Evolutionary conservation across 805 yeast species (phyloP), one percentile per base, ranked within the genome.

Genomic region (Ogataea thermomethanolica): DNA sequence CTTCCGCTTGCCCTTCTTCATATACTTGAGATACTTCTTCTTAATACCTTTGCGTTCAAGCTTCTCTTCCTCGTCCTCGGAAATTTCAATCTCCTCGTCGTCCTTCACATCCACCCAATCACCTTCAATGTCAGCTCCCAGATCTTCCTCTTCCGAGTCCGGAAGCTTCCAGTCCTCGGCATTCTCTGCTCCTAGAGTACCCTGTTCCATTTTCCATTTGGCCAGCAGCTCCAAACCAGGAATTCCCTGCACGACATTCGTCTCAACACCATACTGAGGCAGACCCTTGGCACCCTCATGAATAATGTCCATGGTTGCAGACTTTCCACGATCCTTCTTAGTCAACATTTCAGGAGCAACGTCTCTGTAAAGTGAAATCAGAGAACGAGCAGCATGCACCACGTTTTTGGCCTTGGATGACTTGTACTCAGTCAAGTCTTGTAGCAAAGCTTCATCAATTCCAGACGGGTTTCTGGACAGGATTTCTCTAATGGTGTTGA

Each of bases 301-400:
- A 51, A 82, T 84, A 44, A 91, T 48, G 43, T 78, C 93, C 78
- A 90, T 83, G 12, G 95, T 73, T 7, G 96, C 98, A 17, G 72
- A 68, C 66, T 93, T 91, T 59, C 99, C 99, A 61, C 99, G 77
- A 60, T 93, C 98, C 58, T 88, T 89, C 53, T 81, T 74, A 39
- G 76, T 73, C 54, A 93, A 74, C 97, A 93, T 86, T 49, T 91
- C 95, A 5, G 99, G 99, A 2, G 96, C 97, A 41, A 90, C 82
- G 47, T 90, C 97, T 64, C 99, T 77, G 65, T 86, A 93, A 39
- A 93, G 70, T 0, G 93, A 68, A 43, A 93, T 78, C 64, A 93
- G 73, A 5, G 93, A 78, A 53, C 95, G 78, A 1, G 99, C 96
- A 34, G 98, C 99, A 79, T 83, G 85, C 69, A 81, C 81, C 22